phyloP scores from a whole-genome alignment of 164 flowering plant species.

The Akebia trifoliata region DNA sequence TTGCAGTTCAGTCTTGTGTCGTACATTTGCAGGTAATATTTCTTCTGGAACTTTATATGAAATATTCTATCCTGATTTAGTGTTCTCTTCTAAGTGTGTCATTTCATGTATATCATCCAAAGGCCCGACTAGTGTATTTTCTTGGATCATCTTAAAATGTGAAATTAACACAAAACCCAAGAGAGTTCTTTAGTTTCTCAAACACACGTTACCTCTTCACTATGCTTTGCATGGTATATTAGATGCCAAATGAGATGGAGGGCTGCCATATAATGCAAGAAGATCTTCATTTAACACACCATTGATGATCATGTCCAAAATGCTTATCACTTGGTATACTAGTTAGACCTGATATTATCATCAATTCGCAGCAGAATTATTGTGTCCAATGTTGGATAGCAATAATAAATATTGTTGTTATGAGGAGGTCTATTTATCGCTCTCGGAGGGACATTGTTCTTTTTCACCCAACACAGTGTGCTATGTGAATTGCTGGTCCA shows the following conservation, averaged over 20 bases:
- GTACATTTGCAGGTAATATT: constrained; percentile 92
- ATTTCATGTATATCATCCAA: not conserved
- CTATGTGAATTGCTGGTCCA: too few species aligned
- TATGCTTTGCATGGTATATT: not conserved
- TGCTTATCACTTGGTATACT: too few species aligned
- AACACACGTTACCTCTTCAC: not conserved
- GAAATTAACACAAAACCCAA: not conserved
- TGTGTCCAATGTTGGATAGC: too few species aligned
- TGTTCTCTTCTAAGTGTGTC: not conserved
- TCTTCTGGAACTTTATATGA: not conserved
- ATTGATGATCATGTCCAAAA: too few species aligned
- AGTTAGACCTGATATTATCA: too few species aligned
- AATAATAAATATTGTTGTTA: too few species aligned
- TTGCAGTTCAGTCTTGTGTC: constrained; percentile 97
- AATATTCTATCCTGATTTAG: not conserved
- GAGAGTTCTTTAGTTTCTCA: not conserved
- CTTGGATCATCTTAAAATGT: not conserved
- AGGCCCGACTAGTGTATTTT: not conserved
- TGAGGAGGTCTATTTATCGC: too few species aligned
- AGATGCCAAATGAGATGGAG: not conserved
- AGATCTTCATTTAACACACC: too few species aligned
- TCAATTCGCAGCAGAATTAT: too few species aligned
- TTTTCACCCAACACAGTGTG: too few species aligned
- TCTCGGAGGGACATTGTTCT: too few species aligned
- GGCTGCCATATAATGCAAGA: not conserved